Conservation (phyloP, 2,329 filamentous ascomycete genomes). For the Atkinsonella texensis region DNA sequence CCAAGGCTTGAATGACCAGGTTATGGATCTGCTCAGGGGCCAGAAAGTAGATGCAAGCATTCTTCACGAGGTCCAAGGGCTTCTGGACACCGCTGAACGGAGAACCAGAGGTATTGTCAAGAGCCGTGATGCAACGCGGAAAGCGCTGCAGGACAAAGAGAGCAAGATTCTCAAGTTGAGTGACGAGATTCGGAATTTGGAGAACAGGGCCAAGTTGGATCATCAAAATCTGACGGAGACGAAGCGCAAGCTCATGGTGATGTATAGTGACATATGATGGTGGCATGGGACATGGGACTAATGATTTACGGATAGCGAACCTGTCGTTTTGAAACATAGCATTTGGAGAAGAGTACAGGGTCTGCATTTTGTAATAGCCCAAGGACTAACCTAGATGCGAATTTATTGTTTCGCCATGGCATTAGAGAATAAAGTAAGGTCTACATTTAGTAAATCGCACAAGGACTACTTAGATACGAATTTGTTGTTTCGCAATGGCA, state of each 20-base stretch:
- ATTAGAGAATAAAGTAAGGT: too few relatives aligned
- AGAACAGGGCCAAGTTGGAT: constrained; percentile 22
- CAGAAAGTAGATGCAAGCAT: constrained; percentile 27
- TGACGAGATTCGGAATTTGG: constrained; percentile 24
- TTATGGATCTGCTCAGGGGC: constrained; percentile 36
- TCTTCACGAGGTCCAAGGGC: constrained; percentile 24
- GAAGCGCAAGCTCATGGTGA: constrained; percentile 25
- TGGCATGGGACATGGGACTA: constrained; percentile 4
- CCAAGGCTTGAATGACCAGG: constrained; percentile 30
- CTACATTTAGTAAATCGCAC: too few relatives aligned
- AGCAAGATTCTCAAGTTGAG: constrained; percentile 25
- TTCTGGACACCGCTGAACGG: constrained; percentile 44
- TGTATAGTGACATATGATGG: constrained; percentile 25
- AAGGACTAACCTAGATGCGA: too few relatives aligned
- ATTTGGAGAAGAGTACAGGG: not conserved
- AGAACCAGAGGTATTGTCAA: constrained; percentile 48
- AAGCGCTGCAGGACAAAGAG: constrained; percentile 51
- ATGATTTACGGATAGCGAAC: not conserved
- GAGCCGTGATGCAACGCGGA: constrained; percentile 54
- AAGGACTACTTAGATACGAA: too few relatives aligned
- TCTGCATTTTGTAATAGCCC: too few relatives aligned
- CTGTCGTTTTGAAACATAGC: not conserved
- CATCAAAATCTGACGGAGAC: constrained; percentile 24
- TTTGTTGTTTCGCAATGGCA: too few relatives aligned
- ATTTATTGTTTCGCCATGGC: too few relatives aligned